phyloP scores from a whole-genome alignment of 305 asterid species.

The Fraxinus sp. region DNA sequence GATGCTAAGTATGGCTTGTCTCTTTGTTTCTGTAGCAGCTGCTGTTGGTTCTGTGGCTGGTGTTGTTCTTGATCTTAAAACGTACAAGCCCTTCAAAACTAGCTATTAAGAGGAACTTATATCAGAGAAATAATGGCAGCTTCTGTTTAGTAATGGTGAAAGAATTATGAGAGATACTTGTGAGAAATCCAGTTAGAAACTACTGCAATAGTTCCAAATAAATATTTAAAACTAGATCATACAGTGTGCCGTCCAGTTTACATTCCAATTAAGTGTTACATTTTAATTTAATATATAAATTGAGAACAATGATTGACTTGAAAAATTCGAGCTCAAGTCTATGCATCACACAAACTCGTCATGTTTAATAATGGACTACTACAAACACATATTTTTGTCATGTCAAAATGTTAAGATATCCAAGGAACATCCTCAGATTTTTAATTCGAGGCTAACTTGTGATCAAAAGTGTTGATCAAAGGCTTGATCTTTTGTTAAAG shows the following conservation, averaged over 20 bases:
- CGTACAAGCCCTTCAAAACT: slow-evolving; percentile 32
- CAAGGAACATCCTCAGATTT: background rate
- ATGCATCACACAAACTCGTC: background rate
- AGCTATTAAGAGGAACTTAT: background rate
- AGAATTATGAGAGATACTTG: background rate
- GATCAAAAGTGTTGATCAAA: background rate
- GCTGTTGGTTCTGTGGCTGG: slow-evolving; percentile 35
- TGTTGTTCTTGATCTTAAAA: slow-evolving; percentile 29
- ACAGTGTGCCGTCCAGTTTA: background rate
- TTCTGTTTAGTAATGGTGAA: background rate
- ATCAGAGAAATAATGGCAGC: background rate
- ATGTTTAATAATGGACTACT: background rate
- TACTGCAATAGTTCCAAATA: background rate
- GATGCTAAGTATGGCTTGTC: slow-evolving; percentile 33
- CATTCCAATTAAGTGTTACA: background rate
- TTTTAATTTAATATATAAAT: too few relatives aligned
- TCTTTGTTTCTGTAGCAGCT: slow-evolving; percentile 33
- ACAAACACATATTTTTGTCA: background rate
- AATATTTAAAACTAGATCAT: background rate
- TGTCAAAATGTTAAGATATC: background rate
- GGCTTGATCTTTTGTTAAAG: background rate
- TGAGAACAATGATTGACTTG: background rate
- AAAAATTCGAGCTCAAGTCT: background rate
- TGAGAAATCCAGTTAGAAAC: background rate
- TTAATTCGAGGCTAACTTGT: background rate